phyloP scores from a whole-genome alignment of 139 green algal genomes.

The Dunaliella sp. region DNA sequence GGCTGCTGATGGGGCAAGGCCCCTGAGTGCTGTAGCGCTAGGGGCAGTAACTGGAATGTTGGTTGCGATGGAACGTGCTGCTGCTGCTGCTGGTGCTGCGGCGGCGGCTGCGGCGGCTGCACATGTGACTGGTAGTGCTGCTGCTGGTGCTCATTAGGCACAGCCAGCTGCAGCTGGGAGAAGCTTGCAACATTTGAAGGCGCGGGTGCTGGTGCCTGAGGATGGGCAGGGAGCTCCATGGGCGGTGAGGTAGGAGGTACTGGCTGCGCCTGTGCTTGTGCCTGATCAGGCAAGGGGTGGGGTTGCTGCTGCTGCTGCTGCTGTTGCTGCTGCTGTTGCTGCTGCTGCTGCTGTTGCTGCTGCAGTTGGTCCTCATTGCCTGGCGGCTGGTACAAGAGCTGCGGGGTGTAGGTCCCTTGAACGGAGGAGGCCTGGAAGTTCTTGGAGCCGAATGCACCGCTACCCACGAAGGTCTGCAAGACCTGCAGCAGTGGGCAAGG shows the following conservation, averaged over 20 bases:
- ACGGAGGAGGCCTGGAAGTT: neutral
- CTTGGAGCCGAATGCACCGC: neutral
- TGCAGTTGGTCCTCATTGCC: neutral
- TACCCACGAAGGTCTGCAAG: neutral
- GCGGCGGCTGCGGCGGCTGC: neutral
- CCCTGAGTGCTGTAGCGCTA: too few relatives aligned
- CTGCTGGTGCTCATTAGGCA: neutral
- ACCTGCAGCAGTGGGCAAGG: neutral
- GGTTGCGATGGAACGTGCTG: too few relatives aligned
- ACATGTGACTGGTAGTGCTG: too few relatives aligned
- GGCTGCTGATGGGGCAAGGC: neutral
- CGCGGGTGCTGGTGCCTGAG: too few relatives aligned
- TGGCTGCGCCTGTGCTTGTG: neutral
- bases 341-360: neutral
- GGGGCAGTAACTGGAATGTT: too few relatives aligned
- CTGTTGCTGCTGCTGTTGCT: neutral
- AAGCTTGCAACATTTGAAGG: too few relatives aligned
- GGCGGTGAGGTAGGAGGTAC: too few relatives aligned
- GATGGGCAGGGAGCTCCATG: neutral
- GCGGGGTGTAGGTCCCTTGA: neutral
- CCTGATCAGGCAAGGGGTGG: neutral
- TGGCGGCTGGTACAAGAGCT: conserved; percentile 10
- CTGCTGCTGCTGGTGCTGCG: neutral
- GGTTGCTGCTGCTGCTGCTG: neutral
- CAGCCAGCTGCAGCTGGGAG: too few relatives aligned